Percentiles rank a stretch among this genome's conserved stretches.
Conservation (phyloP, 257 asterid species). For the Parsonsia alboflavescens region DNA sequence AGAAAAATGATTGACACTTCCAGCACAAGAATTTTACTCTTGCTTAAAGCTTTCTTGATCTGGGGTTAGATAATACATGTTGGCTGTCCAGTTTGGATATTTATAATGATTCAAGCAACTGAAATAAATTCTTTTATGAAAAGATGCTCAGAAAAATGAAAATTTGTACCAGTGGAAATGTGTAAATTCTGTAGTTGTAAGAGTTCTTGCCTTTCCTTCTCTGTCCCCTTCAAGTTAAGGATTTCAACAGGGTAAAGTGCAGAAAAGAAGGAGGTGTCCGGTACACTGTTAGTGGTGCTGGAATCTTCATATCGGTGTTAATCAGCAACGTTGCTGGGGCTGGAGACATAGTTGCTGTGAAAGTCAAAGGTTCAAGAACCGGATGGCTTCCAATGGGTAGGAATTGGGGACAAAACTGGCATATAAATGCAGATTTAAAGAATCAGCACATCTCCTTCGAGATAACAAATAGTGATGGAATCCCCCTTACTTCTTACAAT, state of each 20-base stretch:
- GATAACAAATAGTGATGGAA: slow-evolving; percentile 41
- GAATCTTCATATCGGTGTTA: slow-evolving; percentile 44
- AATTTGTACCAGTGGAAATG: no score
- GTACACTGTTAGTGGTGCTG: slow-evolving; percentile 48
- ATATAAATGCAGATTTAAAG: slow-evolving; percentile 44
- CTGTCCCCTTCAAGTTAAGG: not conserved
- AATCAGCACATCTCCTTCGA: slow-evolving; percentile 67
- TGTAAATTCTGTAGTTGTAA: not conserved
- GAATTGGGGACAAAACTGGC: slow-evolving; percentile 75
- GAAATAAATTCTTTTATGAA: not conserved
- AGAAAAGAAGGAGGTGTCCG: slow-evolving; percentile 59
- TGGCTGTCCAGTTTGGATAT: not conserved
- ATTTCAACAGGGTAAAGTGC: slow-evolving; percentile 45
- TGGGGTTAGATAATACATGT: not conserved
- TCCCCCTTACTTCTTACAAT: slow-evolving; percentile 42
- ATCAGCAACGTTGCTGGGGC: slow-evolving; percentile 60
- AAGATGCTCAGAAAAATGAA: no score
- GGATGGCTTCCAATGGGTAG: slow-evolving; percentile 57
- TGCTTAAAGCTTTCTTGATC: not conserved
- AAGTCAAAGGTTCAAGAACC: slow-evolving; percentile 40
- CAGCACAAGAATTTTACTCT: not conserved
- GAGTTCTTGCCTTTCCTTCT: not conserved
- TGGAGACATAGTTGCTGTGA: slow-evolving; percentile 48
- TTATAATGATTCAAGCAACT: not conserved
- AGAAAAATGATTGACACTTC: not conserved